Evolutionary conservation across 2,329 filamentous ascomycete species (phyloP).

Genomic region (Colletotrichum gigasporum): DNA sequence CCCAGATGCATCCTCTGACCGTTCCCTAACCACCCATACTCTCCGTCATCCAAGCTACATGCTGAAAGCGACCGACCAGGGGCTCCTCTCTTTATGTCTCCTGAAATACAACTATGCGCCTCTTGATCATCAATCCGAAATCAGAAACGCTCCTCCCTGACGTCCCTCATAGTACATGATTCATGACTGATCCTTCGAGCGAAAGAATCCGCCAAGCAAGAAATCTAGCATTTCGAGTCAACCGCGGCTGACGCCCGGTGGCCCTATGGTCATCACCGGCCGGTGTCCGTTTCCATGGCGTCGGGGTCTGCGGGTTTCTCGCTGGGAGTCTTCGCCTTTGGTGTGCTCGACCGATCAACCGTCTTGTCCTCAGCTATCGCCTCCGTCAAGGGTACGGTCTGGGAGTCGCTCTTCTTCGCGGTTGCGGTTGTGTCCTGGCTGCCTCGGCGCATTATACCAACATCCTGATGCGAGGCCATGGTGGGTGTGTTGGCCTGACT

Average conservation of each 20-base stretch:
- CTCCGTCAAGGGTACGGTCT: constrained; percentile 48
- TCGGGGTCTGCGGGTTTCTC: constrained; percentile 34
- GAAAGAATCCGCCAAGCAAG: neutral
- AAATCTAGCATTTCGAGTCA: neutral
- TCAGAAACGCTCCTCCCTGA: constrained; percentile 30
- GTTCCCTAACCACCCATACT: constrained; percentile 1
- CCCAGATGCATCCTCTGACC: constrained; percentile 1
- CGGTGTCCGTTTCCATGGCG: constrained; percentile 34
- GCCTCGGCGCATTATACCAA: constrained; percentile 54
- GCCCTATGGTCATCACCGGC: constrained; percentile 36
- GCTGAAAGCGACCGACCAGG: constrained; percentile 32
- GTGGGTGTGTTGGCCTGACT: constrained; percentile 74
- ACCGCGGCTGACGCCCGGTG: neutral
- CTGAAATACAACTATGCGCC: constrained; percentile 28
- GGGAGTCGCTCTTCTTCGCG: constrained; percentile 49
- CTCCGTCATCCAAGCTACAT: constrained; percentile 30
- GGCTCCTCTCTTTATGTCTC: constrained; percentile 32
- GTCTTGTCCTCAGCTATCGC: constrained; percentile 45
- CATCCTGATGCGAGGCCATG: constrained; percentile 60
- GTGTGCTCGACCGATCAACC: constrained; percentile 36
- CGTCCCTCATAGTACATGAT: constrained; percentile 33
- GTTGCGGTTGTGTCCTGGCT: constrained; percentile 55
- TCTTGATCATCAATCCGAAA: constrained; percentile 31
- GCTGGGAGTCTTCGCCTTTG: constrained; percentile 36
- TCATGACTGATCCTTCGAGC: constrained; percentile 10